Base-by-base conservation (phyloP, 2,329 filamentous ascomycete species). In the Xylaria sp. region DNA sequence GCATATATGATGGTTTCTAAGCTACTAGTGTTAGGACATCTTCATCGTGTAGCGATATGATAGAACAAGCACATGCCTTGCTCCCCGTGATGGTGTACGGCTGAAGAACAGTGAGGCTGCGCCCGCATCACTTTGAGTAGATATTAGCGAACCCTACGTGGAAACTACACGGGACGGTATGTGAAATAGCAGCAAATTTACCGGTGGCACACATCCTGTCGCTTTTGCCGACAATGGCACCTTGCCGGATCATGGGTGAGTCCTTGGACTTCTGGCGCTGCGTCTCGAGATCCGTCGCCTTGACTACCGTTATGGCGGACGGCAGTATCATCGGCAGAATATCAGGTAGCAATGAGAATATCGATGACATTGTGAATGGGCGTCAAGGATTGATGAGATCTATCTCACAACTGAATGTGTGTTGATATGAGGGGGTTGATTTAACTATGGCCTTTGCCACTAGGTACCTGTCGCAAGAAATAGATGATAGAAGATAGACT, bases 1-100 rank as follows among this genome's bases (percentile, higher is more conserved):
- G 87, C 88, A 74, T 91, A 92, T 59, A 93, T 85, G 61, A 93
- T 90, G 8, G 89, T 89, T 72, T 93, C 90, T 90, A 71, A 29
- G 44, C 40, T 25, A 18, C n/a, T 16, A 12, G 29, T 10, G 47
- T 63, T 16, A 69, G 44, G 21, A 3, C 21, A 68, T 2, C 27
- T 42, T 8, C 12, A 13, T 35, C 23, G n/a, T 16, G 8, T 23
- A 60, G 32, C 25, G 5, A 16, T 1, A 29, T 51, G 18, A 18
- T 42, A 44, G 12, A 4, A 21, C n/a, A 1, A 27, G 10, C 37
- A 71, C 82, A 74, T 75, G 89, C 87, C 87, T 84, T 92, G 89
- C 75, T 89, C 86, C 63, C 90, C 90, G 74, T 93, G 90, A 74
- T 93, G 91, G 71, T 91, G 90, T 25, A 93, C 83, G 5, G 87